phyloP scores from a whole-genome alignment of 2,329 filamentous ascomycete species.

The Nectriaceae sp. region DNA sequence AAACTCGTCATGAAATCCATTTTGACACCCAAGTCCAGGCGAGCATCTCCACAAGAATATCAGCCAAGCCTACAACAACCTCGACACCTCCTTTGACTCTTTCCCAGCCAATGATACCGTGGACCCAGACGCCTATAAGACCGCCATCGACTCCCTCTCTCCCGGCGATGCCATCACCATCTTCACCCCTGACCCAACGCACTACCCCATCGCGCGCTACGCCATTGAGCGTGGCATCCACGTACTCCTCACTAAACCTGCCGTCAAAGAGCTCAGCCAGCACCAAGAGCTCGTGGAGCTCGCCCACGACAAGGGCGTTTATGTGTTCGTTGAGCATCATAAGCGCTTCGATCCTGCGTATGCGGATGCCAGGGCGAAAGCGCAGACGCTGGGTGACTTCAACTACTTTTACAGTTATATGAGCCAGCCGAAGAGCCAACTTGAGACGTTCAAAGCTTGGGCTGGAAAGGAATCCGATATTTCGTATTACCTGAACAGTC shows the following conservation, averaged over 20 bases:
- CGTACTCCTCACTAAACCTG: constrained; percentile 92
- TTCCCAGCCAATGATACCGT: constrained; percentile 73
- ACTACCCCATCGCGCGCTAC: constrained; percentile 89
- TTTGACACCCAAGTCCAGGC: constrained; percentile 47
- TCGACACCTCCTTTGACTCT: constrained; percentile 84
- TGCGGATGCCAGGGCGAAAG: constrained; percentile 79
- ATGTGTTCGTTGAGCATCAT: constrained; percentile 94
- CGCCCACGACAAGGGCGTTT: constrained; percentile 74
- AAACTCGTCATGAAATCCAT: background rate
- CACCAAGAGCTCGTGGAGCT: constrained; percentile 74
- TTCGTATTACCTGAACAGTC: constrained; percentile 93
- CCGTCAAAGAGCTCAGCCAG: constrained; percentile 79
- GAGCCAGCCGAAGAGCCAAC: constrained; percentile 87
- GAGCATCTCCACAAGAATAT: constrained; percentile 89
- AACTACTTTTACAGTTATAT: constrained; percentile 99
- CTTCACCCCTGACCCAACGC: constrained; percentile 92
- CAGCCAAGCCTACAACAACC: constrained; percentile 79
- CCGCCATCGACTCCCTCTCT: constrained; percentile 79
- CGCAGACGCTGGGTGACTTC: constrained; percentile 82
- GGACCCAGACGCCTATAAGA: constrained; percentile 84
- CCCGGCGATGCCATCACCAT: constrained; percentile 90
- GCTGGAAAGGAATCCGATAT: constrained; percentile 91
- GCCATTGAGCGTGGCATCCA: constrained; percentile 87
- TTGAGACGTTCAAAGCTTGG: constrained; percentile 95
- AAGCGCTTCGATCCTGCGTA: constrained; percentile 96